phyloP scores from a whole-genome alignment of 177 flowering plant species.

The Tripterygium wilfordii region DNA sequence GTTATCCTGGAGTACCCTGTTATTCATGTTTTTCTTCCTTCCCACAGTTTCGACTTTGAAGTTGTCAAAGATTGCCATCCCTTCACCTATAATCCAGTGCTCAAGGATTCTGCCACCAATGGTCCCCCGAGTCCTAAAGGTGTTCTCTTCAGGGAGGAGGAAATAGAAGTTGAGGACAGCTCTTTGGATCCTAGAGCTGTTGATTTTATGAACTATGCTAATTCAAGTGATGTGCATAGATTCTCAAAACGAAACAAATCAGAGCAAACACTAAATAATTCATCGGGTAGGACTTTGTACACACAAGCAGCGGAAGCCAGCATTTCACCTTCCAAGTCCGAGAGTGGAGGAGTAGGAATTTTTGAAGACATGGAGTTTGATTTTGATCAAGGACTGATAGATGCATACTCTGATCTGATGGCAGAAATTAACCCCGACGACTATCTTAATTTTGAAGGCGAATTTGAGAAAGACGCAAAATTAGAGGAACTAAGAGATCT shows the following conservation, averaged over 20 bases:
- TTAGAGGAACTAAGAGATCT: slow-evolving; percentile 5
- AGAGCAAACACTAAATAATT: slow-evolving; percentile 7
- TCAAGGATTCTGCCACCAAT: slow-evolving; percentile 10
- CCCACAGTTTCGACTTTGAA: slow-evolving; percentile 50
- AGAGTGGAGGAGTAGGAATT: slow-evolving; percentile 9
- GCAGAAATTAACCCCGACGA: slow-evolving; percentile 56
- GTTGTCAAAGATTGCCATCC: slow-evolving; percentile 30
- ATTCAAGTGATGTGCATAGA: slow-evolving; percentile 8
- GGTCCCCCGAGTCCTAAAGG: slow-evolving; percentile 39
- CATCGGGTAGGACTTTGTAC: neutral
- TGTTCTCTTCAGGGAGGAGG: slow-evolving; percentile 65
- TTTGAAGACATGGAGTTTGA: slow-evolving; percentile 33
- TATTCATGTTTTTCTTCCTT: slow-evolving; percentile 73
- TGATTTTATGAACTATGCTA: slow-evolving; percentile 37
- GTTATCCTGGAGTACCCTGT: slow-evolving; percentile 74
- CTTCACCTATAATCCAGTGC: slow-evolving; percentile 11
- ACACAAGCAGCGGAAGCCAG: neutral
- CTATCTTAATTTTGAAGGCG: slow-evolving; percentile 52
- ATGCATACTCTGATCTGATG: slow-evolving; percentile 48
- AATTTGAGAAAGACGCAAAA: slow-evolving; percentile 19
- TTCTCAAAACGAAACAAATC: neutral
- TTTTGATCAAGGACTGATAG: slow-evolving; percentile 59
- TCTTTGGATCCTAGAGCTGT: slow-evolving; percentile 36
- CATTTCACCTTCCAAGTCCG: slow-evolving; percentile 2
- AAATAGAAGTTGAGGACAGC: slow-evolving; percentile 38